Conservation (phyloP, 1,139 yeast genomes). For the Pichia sp. region DNA sequence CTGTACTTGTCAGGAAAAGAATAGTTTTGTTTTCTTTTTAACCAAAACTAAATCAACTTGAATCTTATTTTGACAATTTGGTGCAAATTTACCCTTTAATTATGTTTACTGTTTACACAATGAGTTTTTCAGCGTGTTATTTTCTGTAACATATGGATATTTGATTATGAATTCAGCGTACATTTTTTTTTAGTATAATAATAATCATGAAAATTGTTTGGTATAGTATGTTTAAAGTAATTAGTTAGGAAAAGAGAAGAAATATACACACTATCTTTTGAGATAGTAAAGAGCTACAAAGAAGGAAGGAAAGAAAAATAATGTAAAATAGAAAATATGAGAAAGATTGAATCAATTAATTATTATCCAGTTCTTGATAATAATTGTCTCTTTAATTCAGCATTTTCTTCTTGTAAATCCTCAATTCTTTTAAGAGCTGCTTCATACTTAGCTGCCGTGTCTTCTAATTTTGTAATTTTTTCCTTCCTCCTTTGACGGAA, state of each 20-base stretch:
- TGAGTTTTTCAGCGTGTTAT: conserved; percentile 1
- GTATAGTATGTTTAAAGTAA: no score
- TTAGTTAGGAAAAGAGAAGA: no score
- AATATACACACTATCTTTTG: no score
- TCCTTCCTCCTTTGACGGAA: conserved; percentile 76
- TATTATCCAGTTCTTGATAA: not conserved
- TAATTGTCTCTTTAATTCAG: conserved; percentile 3
- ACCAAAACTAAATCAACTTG: no score
- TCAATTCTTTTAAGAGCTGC: conserved; percentile 7
- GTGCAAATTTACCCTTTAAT: no score
- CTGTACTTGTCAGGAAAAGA: no score
- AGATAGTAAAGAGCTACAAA: no score
- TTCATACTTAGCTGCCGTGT: conserved; percentile 44
- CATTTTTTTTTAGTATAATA: not conserved
- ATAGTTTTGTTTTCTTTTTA: no score
- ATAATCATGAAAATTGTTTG: no score
- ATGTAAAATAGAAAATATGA: not conserved
- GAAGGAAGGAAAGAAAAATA: not conserved
- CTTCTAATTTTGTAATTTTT: conserved; percentile 71
- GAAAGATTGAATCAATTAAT: no score
- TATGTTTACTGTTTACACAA: not conserved
- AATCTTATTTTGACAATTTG: no score
- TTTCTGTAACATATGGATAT: not conserved
- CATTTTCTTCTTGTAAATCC: conserved; percentile 6
- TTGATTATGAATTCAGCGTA: not conserved